Base-by-base conservation (phyloP, 805 yeast genomes). In the Teunomyces lycoperdinae region DNA sequence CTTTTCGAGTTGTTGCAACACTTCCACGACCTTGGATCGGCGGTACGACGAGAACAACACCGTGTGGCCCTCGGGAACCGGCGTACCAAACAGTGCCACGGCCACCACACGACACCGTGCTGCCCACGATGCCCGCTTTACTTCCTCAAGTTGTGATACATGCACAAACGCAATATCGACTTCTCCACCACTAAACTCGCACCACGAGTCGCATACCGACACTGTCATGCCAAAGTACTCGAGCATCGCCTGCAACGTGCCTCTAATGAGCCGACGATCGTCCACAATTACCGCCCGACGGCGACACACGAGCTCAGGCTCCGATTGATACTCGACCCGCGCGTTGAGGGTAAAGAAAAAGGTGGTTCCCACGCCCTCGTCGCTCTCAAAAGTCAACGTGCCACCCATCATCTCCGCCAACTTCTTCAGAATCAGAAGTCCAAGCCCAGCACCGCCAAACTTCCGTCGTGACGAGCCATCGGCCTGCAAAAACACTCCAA, bases 401-500 rank as follows among this genome's bases (percentile, higher is more conserved):
- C 83, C 83, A 13, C 74, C 74, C 80, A 76, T 76, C 13, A 76
- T 56, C 42, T 74, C 79, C 10, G 76, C 74, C 29, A 76, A 63
- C 54, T 74, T 74, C 56, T 73, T 74, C 29, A 77, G 71, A 30
- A 76, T 77, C 1, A 80, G 77, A 34, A 77, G 59, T 0, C 81
- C 81, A 8, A 77, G 58, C 0, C 81, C 81, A 0, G 81, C 69
- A 2, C 83, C 83, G 3, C 83, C 83, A 61, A 70, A 74, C 9
- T 65, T 73, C 50, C 83, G 58, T 48, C 78, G 63, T 1, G 81
- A 70, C 8, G 80, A 74, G 3, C 80, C 80, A 55, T 78, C 83
- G n/a, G 77, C 81, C 60, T 79, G 83, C 36, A 78, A 72, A 52
- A 78, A 78, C 3, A 80, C 80, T 5, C 78, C 73, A 56, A 78